These are phyloP conservation scores for Boletus tylopilopsis DNA, from an alignment of 768 basidiomycete species.

Conservation along the genomic window DNA sequence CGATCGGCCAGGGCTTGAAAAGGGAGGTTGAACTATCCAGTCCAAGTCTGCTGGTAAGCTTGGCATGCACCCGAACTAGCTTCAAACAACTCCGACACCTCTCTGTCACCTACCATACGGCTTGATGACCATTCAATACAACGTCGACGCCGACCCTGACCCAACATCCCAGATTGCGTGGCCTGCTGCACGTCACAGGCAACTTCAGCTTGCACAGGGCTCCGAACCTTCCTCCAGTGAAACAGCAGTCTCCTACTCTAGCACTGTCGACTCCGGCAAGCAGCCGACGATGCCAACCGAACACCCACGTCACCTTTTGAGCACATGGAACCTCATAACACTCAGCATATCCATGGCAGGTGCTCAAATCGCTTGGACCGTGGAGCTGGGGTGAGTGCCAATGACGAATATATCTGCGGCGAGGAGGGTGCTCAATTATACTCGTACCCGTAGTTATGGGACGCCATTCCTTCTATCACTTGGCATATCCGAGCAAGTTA, in stretches of 20 bases:
- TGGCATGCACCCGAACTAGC: too few relatives aligned
- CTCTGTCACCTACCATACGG: background rate
- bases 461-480: constrained; percentile 86
- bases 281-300: constrained; percentile 14
- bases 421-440: background rate
- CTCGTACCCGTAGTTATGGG: constrained; percentile 64
- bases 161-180: constrained; percentile 79
- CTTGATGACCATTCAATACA: constrained; percentile 60
- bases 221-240: constrained; percentile 18
- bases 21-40: too few relatives aligned
- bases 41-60: too few relatives aligned
- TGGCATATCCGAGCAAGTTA: constrained; percentile 83
- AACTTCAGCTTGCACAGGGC: constrained; percentile 24
- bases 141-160: constrained; percentile 56
- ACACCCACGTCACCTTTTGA: constrained; percentile 26
- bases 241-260: constrained; percentile 26
- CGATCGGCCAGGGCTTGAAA: constrained; percentile 24
- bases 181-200: constrained; percentile 48
- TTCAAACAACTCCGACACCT: too few relatives aligned
- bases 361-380: constrained; percentile 93
- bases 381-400: constrained; percentile 78
- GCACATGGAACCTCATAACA: constrained; percentile 72
- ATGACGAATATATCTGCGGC: constrained; percentile 1
- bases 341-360: constrained; percentile 92
- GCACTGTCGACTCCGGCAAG: constrained; percentile 32